Evolutionary conservation across 208 protist genomes (phyloP).

Genomic region (Tetramitus jugosus): DNA sequence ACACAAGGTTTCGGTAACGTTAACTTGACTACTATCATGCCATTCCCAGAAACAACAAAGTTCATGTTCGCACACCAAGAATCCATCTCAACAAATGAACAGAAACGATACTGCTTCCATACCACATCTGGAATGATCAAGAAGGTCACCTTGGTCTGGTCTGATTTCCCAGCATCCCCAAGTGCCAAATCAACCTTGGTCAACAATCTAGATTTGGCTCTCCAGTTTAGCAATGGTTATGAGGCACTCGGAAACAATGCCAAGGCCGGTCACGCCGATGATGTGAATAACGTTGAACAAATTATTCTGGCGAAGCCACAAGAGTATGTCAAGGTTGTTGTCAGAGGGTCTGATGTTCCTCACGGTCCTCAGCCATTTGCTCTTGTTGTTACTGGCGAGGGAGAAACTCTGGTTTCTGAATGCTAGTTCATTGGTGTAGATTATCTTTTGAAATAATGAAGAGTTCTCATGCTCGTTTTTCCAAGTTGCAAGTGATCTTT

Average conservation of each 20-base stretch:
- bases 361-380: slow-evolving; percentile 12
- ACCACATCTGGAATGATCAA: slow-evolving; percentile 27
- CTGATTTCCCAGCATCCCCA: slow-evolving; percentile 49
- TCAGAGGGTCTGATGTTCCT: slow-evolving; percentile 9
- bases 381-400: slow-evolving; percentile 17
- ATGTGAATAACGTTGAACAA: slow-evolving; percentile 22
- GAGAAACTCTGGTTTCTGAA: too few relatives aligned
- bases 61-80: slow-evolving; percentile 29
- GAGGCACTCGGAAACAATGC: background rate
- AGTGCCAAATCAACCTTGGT: background rate
- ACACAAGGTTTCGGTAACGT: slow-evolving; percentile 26
- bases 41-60: background rate
- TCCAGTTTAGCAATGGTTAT: background rate
- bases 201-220: slow-evolving; percentile 12
- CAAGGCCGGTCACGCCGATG: background rate
- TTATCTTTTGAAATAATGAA: too few relatives aligned
- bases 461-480: too few relatives aligned
- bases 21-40: background rate
- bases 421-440: too few relatives aligned
- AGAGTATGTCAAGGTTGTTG: background rate
- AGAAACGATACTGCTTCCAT: slow-evolving; percentile 23
- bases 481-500: too few relatives aligned
- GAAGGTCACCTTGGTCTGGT: slow-evolving; percentile 66
- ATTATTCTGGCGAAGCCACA: background rate
- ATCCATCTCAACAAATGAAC: background rate